Conservation (phyloP, 176 grass and related monocot species). For the Panicum miliaceum region DNA sequence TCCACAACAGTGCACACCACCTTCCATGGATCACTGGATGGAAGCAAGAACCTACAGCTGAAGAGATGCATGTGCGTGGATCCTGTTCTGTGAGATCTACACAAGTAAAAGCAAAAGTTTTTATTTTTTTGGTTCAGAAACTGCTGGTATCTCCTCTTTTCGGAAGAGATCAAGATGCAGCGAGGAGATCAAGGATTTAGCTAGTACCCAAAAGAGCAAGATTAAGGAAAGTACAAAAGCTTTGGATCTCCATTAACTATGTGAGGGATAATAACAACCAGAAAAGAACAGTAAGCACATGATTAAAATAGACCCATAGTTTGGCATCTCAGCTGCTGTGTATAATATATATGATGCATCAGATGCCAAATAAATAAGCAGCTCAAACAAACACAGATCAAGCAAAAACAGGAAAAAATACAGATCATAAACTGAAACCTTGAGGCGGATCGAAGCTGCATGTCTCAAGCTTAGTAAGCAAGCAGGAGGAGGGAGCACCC, state of each 20-base stretch:
- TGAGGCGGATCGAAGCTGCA: slow-evolving; percentile 5
- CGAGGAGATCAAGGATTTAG: slow-evolving; percentile 44
- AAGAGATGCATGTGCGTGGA: background rate
- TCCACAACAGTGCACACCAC: slow-evolving; percentile 31
- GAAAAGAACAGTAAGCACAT: slow-evolving; percentile 27
- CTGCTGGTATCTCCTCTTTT: background rate
- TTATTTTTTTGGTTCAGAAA: slow-evolving; percentile 33
- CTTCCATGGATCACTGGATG: slow-evolving; percentile 31
- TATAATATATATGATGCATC: slow-evolving; percentile 6
- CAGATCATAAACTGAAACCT: slow-evolving; percentile 27
- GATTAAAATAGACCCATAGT: background rate
- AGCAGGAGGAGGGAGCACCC: slow-evolving; percentile 82
- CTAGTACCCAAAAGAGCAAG: background rate
- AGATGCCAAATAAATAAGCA: slow-evolving; percentile 44
- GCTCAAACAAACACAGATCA: slow-evolving; percentile 16
- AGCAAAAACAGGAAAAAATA: slow-evolving; percentile 4
- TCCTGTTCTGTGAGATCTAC: slow-evolving; percentile 33
- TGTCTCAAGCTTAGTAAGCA: background rate
- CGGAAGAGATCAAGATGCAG: slow-evolving; percentile 23
- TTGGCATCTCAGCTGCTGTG: slow-evolving; percentile 11
- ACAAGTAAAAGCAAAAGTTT: background rate
- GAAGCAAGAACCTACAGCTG: slow-evolving; percentile 1
- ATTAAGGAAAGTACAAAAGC: slow-evolving; percentile 41
- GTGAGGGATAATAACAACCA: background rate
- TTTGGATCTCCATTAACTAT: slow-evolving; percentile 17